Evolutionary conservation across 768 basidiomycete species (phyloP), one percentile per base, ranked within the genome.

Genomic region (Gautieria morchelliformis): DNA sequence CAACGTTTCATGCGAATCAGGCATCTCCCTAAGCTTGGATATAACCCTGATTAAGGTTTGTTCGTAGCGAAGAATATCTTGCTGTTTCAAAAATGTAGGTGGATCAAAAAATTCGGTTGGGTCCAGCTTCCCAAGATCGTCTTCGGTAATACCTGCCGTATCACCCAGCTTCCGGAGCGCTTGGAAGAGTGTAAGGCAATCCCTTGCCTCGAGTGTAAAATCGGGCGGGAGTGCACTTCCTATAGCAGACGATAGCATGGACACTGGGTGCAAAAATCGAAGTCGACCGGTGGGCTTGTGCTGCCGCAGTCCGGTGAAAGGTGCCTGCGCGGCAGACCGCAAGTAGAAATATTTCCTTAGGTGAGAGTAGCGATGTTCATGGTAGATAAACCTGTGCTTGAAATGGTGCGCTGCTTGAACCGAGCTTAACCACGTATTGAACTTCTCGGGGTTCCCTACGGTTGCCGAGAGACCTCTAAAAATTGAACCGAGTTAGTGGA

Each of bases 341-440:
- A 46, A n/a, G 24, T 85, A 88, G 58, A 70, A 74, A 64, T 78
- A 85, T 65, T 88, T 88, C 45, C 87, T 78, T 1, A 88, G 75
- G 61, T 87, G 84, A 4, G 84, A 87, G 65, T 86, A 88, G 11
- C 86, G 79, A 66, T 87, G 80, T 1, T 77, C 79, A 65, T 86
- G 82, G 53, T 81, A 67, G 42, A 88, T 76, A 64, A 82, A 80
- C 1, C 71, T 72, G 65, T 87, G 80, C 30, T 78, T 67, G 67
- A 78, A 82, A 0, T 80, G 78, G 53, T 83, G 80, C 0, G 78
- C 74, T 52, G 67, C 63, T 66, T 88, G 85, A 15, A 88, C 79
- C 1, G 78, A 75, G 53, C 70, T 70, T 1, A 88, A 77, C 86
- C 86, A 88, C 3, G 69, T 59, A 60, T 82, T 85, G 68, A 88